phyloP scores from a whole-genome alignment of 2,329 filamentous ascomycete species.

The Dactylellina leptospora region DNA sequence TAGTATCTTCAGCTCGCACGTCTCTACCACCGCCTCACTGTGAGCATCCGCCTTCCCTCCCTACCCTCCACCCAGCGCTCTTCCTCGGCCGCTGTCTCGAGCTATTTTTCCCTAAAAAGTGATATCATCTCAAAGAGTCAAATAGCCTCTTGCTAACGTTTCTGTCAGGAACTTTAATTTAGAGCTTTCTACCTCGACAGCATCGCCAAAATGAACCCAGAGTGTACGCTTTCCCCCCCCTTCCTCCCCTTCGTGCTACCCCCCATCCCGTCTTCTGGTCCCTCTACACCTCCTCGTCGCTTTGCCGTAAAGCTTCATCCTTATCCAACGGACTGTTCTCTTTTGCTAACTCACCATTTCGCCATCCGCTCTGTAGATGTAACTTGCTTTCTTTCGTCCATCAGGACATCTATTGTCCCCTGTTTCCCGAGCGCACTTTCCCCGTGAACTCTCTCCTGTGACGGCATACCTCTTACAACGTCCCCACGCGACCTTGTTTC shows the following conservation, averaged over 20 bases:
- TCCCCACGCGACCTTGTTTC: slow-evolving; percentile 28
- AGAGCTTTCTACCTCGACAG: slow-evolving; percentile 44
- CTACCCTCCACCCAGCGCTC: not conserved
- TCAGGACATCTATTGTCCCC: slow-evolving; percentile 27
- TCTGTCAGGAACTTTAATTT: slow-evolving; percentile 47
- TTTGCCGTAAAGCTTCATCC: slow-evolving; percentile 3
- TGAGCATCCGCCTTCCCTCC: slow-evolving; percentile 7
- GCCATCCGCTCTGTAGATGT: slow-evolving; percentile 35
- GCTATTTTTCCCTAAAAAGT: slow-evolving; percentile 24
- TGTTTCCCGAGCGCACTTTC: slow-evolving; percentile 11
- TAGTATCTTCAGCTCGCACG: not conserved
- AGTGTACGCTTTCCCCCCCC: slow-evolving; percentile 37
- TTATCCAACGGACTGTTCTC: slow-evolving; percentile 6
- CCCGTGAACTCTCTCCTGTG: slow-evolving; percentile 7
- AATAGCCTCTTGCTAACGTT: slow-evolving; percentile 43
- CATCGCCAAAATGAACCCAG: slow-evolving; percentile 52
- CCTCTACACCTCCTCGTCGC: slow-evolving; percentile 1
- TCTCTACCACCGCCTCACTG: not conserved
- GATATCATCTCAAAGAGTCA: slow-evolving; percentile 42
- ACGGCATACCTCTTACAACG: slow-evolving; percentile 27
- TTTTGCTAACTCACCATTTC: slow-evolving; percentile 28
- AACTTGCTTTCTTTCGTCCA: slow-evolving; percentile 30
- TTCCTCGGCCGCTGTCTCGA: slow-evolving; percentile 14
- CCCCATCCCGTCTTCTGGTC: not conserved
- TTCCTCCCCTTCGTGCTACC: no score